Evolutionary conservation across 805 yeast genomes (phyloP), one percentile per base, ranked within the genome.

Genomic region (Yarrowia osloensis): DNA sequence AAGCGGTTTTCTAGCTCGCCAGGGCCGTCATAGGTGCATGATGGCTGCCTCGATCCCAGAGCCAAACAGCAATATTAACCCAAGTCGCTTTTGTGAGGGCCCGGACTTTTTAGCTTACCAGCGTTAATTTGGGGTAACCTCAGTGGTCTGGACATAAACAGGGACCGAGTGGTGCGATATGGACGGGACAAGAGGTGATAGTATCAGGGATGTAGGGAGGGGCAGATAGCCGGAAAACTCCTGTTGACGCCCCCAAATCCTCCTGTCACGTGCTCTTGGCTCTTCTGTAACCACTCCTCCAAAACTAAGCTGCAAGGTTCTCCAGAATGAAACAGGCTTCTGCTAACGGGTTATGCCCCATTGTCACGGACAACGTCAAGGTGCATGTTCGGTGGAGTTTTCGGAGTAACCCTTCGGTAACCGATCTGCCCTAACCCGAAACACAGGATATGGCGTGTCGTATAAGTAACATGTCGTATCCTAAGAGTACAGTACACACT

Each of bases 31-130:
- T 19, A 6, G 12, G 6, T 50, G 57, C 57, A 50, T 31, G 29
- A 21, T 33, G 57, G 57, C 57, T 50, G 57, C 57, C 28, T 50
- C 57, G 29, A 50, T 50, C 57, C 12, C 24, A 3, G 26, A 15
- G 11, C 49, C 49, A 44, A 44, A 26, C 33, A 50, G 57, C 57
- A 50, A 50, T 50, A 50, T 50, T 50, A 6, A 3, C 55, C 26
- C 19, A n/a, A 28, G 35, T 44, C 19, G n/a, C 29, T 3, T 28
- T 29, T 49, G 54, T 28, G n/a, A 49, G n/a, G 28, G 11, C 19
- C 22, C 29, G 6, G 22, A n/a, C 11, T 4, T 24, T 29, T 49
- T 29, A 31, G 55, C 55, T 49, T 49, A 49, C 21, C 12, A 50
- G 19, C 33, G 28, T 15, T 21, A 31, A 50, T 21, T 50, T 31